phyloP scores from a whole-genome alignment of 1,139 yeast genomes.

The Yamadazyma songkhlaensis region DNA sequence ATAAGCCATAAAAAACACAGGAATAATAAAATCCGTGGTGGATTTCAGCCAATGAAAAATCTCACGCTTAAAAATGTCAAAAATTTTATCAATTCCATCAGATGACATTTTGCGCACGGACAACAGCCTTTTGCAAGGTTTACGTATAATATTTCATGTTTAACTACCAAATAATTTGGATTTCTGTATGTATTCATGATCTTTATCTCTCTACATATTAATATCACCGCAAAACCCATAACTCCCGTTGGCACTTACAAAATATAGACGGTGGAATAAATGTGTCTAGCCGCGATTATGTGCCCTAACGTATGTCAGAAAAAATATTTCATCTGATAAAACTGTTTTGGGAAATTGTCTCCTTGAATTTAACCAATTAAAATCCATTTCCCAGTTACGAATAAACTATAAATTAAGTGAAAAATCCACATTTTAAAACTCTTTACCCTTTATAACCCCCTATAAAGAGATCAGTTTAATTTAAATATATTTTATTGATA shows the following conservation, averaged over 20 bases:
- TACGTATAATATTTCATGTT: too few relatives aligned
- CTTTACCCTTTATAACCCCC: constrained; percentile 10
- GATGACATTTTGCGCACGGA: neutral
- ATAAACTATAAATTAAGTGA: constrained; percentile 2
- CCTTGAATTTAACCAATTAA: neutral
- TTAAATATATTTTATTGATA: neutral
- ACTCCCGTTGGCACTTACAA: too few relatives aligned
- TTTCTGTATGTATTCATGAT: too few relatives aligned
- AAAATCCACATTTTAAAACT: constrained; percentile 1
- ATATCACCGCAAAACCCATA: too few relatives aligned
- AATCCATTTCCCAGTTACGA: neutral
- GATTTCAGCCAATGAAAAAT: neutral
- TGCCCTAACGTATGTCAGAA: constrained; percentile 1
- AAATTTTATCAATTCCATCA: constrained; percentile 4
- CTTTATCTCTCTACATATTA: too few relatives aligned
- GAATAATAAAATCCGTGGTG: too few relatives aligned
- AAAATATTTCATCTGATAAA: constrained; percentile 5
- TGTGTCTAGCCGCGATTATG: neutral
- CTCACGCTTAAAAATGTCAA: neutral
- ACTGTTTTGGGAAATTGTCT: constrained; percentile 1
- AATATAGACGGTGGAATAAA: neutral
- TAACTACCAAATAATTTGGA: too few relatives aligned
- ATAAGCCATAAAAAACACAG: too few relatives aligned
- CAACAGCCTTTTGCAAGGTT: neutral
- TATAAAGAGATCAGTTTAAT: neutral